Base-by-base conservation (phyloP, 306 rosid genomes). In the Argentina anserina region DNA sequence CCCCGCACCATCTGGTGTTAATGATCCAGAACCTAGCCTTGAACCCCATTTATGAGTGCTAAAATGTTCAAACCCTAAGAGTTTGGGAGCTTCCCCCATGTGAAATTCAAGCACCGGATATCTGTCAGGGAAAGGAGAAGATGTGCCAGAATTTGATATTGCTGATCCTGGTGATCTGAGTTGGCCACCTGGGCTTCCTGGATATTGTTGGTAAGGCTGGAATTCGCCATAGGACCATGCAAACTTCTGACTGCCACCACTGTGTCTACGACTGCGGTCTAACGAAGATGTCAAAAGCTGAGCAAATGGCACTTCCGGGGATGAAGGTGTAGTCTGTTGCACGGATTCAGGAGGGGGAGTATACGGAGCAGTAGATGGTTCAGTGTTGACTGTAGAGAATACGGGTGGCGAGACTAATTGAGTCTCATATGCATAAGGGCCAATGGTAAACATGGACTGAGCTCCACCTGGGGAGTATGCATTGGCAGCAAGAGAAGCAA, bases 231-330 rank as follows among this genome's bases (percentile, higher is more conserved):
- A 86, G 79, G 94, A 78, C 37, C 86, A 65, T 80, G 92, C 80
- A 85, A 89, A 89, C 86, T 89, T 94, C 77, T 84, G 97, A 72
- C 79, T 86, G 45, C 80, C 21, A 26, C 87, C 90, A 49, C 75
- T 76, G 72, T 72, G 84, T 84, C 80, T 85, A 18, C 87, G 89
- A 73, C 83, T 85, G 47, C 90, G 85, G 79, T 85, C 95, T 53
- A 91, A 81, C 1, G 94, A 89, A 78, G 98, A 91, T 18, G 94
- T 86, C 79, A 93, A 70, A 84, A 93, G 89, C 73, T 91, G 96
- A 80, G 99, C 99, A 87, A 91, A 94, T 26, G 99, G 99, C 77
- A 94, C 99, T 81, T 94, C 99, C 64, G 99, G 97, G 47, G 99
- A 94, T 53, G 99, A 89, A 46, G 99, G 97, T 65, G 99, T 91